These are phyloP conservation scores for Vaccinium myrtillus DNA, from an alignment of 148 eudicot genomes.

Conservation along the genomic window DNA sequence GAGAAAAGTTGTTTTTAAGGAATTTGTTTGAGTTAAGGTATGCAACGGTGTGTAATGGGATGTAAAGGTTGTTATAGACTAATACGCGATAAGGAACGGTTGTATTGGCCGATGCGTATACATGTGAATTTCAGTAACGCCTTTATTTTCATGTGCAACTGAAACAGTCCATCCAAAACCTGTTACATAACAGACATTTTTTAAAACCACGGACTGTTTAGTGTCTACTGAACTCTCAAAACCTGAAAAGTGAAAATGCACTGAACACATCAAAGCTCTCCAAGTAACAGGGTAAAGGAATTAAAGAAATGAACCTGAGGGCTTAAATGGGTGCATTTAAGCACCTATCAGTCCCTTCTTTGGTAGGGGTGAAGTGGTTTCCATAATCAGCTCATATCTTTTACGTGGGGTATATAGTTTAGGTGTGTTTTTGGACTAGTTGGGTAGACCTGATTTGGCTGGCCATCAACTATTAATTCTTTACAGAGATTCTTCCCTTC, in stretches of 20 bases:
- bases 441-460: not conserved
- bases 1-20: not conserved
- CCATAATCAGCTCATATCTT: not conserved
- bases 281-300: no score
- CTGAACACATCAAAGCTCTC: no score
- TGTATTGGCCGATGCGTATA: not conserved
- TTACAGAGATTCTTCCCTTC: not conserved
- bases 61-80: not conserved
- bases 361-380: not conserved
- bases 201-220: no score
- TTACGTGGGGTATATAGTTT: not conserved
- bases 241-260: no score
- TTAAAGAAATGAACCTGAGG: no score
- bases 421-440: not conserved
- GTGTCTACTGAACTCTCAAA: no score
- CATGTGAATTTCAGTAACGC: not conserved
- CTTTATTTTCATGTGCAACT: not conserved
- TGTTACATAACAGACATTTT: not conserved
- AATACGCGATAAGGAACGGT: not conserved
- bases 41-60: not conserved
- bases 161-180: not conserved
- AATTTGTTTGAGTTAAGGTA: not conserved
- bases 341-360: not conserved
- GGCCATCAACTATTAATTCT: not conserved
- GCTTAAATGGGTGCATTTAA: no score